Conservation (phyloP, 805 yeast genomes). For the Kodamaea lidongshanica region DNA sequence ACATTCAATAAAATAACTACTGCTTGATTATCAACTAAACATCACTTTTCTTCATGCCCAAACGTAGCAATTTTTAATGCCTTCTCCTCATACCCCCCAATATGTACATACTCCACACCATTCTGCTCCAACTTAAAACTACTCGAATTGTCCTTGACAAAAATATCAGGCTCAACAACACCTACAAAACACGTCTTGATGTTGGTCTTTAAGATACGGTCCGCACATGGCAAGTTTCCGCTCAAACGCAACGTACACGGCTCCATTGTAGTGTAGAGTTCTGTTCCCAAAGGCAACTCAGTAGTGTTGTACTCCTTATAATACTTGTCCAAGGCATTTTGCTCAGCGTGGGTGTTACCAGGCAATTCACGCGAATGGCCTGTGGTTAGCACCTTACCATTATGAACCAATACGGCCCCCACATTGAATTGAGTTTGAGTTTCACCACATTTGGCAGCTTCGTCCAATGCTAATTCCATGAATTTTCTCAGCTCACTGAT, state of each 20-base stretch:
- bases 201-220: slow-evolving; percentile 55
- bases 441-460: slow-evolving; percentile 76
- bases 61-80: slow-evolving; percentile 63
- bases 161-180: slow-evolving; percentile 82
- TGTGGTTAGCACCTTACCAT: slow-evolving; percentile 58
- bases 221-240: slow-evolving; percentile 85
- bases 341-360: slow-evolving; percentile 98
- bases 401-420: slow-evolving; percentile 75
- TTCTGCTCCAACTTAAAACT: slow-evolving; percentile 43
- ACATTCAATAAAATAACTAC: too few species aligned
- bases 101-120: slow-evolving; percentile 66
- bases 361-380: slow-evolving; percentile 89
- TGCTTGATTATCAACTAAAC: not conserved
- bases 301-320: slow-evolving; percentile 29
- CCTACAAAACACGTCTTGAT: slow-evolving; percentile 85
- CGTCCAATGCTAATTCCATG: slow-evolving; percentile 71
- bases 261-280: slow-evolving; percentile 93
- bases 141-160: slow-evolving; percentile 75
- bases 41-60: slow-evolving; percentile 60
- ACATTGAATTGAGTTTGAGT: slow-evolving; percentile 86
- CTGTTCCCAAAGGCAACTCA: slow-evolving; percentile 66
- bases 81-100: slow-evolving; percentile 76
- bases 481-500: slow-evolving; percentile 46
- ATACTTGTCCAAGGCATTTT: slow-evolving; percentile 81
- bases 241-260: slow-evolving; percentile 88